phyloP scores from a whole-genome alignment of 2,329 filamentous ascomycete genomes.

The Boeremia exigua region DNA sequence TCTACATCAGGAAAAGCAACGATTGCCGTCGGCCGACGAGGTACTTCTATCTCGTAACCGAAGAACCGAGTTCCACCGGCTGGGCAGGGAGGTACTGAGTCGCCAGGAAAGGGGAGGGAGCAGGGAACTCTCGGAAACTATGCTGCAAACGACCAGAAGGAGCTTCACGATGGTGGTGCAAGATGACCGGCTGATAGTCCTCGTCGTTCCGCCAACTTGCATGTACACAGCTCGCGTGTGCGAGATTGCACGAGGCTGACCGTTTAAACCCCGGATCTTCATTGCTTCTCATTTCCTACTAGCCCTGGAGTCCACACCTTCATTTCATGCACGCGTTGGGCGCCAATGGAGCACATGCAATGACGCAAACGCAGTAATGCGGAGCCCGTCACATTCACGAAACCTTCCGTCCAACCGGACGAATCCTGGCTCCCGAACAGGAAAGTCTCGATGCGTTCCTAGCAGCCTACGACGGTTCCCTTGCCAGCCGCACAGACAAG shows the following conservation, averaged over 20 bases:
- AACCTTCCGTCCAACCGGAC: conserved; percentile 32
- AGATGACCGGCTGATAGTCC: conserved; percentile 19
- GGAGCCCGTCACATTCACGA: conserved; percentile 16
- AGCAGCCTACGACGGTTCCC: conserved; percentile 8
- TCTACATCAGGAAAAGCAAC: conserved; percentile 19
- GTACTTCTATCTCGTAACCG: conserved; percentile 1
- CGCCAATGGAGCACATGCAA: conserved; percentile 18
- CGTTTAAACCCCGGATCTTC: conserved; percentile 25
- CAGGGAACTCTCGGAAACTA: conserved; percentile 5
- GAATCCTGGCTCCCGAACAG: background rate
- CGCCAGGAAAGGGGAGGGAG: conserved; percentile 5
- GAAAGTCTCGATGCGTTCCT: conserved; percentile 2
- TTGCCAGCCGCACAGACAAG: conserved; percentile 16
- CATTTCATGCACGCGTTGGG: conserved; percentile 21
- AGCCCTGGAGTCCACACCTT: conserved; percentile 12
- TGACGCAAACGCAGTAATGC: conserved; percentile 14
- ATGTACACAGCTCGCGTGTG: conserved; percentile 17
- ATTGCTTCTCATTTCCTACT: conserved; percentile 23
- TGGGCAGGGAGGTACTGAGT: background rate
- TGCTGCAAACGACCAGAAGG: conserved; percentile 8
- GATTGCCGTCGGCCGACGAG: conserved; percentile 4
- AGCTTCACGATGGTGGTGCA: conserved; percentile 16
- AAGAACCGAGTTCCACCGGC: background rate
- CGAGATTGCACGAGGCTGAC: conserved; percentile 28
- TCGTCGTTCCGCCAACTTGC: conserved; percentile 6